A percentile compares a stretch with the other conserved stretches of the same genome.
Conservation (phyloP, 768 basidiomycete species). For the Gelatoporia subvermispora region DNA sequence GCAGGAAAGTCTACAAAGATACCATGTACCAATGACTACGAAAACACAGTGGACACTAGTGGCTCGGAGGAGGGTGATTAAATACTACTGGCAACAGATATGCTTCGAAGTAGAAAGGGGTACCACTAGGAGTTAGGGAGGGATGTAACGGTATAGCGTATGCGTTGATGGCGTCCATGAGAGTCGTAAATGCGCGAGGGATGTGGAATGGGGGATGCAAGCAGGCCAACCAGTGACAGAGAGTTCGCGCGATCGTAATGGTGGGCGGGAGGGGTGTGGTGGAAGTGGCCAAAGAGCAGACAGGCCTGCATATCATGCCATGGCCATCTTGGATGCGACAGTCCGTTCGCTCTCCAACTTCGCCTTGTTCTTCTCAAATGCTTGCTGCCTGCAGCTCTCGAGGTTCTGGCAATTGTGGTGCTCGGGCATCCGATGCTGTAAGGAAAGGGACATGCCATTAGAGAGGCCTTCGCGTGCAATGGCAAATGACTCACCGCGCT, state of each 20-base stretch:
- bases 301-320: constrained; percentile 46
- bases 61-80: neutral
- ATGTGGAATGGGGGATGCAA: constrained; percentile 9
- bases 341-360: constrained; percentile 88
- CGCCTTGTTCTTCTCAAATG: constrained; percentile 83
- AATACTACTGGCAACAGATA: constrained; percentile 2
- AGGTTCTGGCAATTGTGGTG: constrained; percentile 82
- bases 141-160: constrained; percentile 14
- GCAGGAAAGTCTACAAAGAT: constrained; percentile 14
- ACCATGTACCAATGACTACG: constrained; percentile 8
- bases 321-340: constrained; percentile 81
- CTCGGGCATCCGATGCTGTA: constrained; percentile 83
- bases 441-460: constrained; percentile 11
- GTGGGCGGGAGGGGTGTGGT: constrained; percentile 9
- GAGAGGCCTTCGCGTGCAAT: constrained; percentile 3
- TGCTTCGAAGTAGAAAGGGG: constrained; percentile 2
- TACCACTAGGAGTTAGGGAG: constrained; percentile 12
- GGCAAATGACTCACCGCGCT: constrained; percentile 49
- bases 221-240: constrained; percentile 5
- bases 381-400: constrained; percentile 81
- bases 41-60: constrained; percentile 14
- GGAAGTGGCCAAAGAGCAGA: no score
- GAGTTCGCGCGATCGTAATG: constrained; percentile 3
- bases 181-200: constrained; percentile 19
- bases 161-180: constrained; percentile 22